Evolutionary conservation across 2,329 filamentous ascomycete genomes (phyloP).

Genomic region (Phaeosphaeriaceae sp.): DNA sequence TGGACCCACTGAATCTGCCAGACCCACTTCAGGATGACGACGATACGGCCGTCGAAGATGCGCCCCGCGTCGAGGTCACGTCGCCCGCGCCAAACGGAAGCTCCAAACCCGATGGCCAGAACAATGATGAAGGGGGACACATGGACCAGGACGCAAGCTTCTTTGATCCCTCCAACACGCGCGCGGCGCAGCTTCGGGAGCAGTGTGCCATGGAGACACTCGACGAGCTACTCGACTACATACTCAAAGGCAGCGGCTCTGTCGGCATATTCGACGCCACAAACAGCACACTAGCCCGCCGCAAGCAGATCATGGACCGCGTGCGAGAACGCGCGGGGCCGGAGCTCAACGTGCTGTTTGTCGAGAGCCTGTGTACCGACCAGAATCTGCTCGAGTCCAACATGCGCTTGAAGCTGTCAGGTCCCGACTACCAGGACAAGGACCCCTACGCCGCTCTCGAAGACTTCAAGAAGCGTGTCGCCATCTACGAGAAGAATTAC

Average conservation of each 20-base stretch:
- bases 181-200: constrained; percentile 82
- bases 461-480: constrained; percentile 92
- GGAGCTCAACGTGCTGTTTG: constrained; percentile 86
- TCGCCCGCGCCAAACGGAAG: constrained; percentile 40
- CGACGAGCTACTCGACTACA: constrained; percentile 89
- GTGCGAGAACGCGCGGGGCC: constrained; percentile 84
- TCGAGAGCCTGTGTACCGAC: constrained; percentile 93
- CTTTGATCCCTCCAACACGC: constrained; percentile 88
- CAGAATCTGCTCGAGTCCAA: constrained; percentile 86
- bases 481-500: constrained; percentile 93
- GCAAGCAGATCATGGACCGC: constrained; percentile 81
- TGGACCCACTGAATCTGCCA: constrained; percentile 42
- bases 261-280: constrained; percentile 97
- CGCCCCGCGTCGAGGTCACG: constrained; percentile 41
- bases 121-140: constrained; percentile 51
- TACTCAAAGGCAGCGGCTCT: constrained; percentile 80
- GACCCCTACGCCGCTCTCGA: constrained; percentile 83
- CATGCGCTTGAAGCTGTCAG: constrained; percentile 95
- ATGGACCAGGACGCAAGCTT: constrained; percentile 92
- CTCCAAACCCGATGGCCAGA: constrained; percentile 26
- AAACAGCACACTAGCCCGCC: constrained; percentile 89
- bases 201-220: constrained; percentile 91
- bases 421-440: constrained; percentile 94
- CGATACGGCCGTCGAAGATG: constrained; percentile 35
- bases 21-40: constrained; percentile 31